Base-by-base conservation (phyloP, 495 filamentous ascomycete species). In the Aspergillus diversus region DNA sequence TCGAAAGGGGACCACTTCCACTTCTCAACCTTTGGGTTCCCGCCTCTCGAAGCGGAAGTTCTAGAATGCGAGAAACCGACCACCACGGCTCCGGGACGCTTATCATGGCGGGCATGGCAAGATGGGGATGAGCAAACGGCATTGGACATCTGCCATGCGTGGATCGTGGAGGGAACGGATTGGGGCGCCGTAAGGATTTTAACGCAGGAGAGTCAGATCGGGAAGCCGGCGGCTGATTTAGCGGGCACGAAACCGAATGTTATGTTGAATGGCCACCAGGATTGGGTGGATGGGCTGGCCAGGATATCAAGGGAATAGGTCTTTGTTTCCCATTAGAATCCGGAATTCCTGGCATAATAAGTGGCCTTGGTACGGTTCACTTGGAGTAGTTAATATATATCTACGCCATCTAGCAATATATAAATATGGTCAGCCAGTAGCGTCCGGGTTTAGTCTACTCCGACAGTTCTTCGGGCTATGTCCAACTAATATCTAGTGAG, bases 1-100 rank as follows among this genome's bases (percentile, higher is more conserved):
- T 21, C 11, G 17, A n/a, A 32, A 42, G 59, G 59, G n/a, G 59
- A 61, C 35, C 5, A 33, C 11, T 65, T 65, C 52, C 16, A 32
- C 12, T 65, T 65, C 46, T 48, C 63, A 4, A 65, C 63, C n/a
- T 60, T 65, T 35, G 63, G 63, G 0, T 65, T 65, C 51, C 63
- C 63, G 1, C 57, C 63, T 9, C 58, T 65, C 2, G 49, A 60
- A 15, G 42, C 39, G 13, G 33, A 65, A 34, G 37, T 55, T 15
- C 11, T 6, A 5, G 63, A 65, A 17, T 65, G 57, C 9, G 57
- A 61, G 17, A 16, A 57, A 33, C 63, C 63, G 11, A 65, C 63
- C 9, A 7, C 58, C 7, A 55, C 33, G 9, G 33, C 21, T 4
- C 63, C 63, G 1, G 63, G 63, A 37, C 51, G 63, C 8, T 32